Base-by-base conservation (phyloP, 169 alveolate genomes). In the Theileria orientalis region DNA sequence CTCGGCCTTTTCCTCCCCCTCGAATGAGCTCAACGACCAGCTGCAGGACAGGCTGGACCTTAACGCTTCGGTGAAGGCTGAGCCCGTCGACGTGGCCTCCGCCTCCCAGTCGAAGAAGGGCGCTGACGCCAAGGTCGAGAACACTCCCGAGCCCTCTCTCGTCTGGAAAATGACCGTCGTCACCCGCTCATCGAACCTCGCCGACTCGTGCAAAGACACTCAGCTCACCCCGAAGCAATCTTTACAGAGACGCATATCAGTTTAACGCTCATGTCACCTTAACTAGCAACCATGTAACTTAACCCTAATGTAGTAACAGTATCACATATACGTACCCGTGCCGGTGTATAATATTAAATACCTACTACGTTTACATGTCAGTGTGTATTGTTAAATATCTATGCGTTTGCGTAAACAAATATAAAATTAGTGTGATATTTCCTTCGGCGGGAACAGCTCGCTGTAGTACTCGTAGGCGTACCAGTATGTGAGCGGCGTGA, bases 401-500 rank as follows among this genome's bases (percentile, higher is more conserved):
- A 41, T 41, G 49, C 8, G 49, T 41, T 11, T 41, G 49, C 19
- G 54, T 49, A 49, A 49, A n/a, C n/a, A n/a, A n/a, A n/a, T n/a
- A n/a, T n/a, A 0, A 56, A 7, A 56, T 56, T 79, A 78, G 57
- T 79, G 87, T n/a, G 51, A 52, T 21, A 46, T 40, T 9, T 46
- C 30, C 30, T 76, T 41, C 3, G 57, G 35, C 0, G 83, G 87
- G 74, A 54, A 79, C 33, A 70, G 59, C 46, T 49, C 62, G 59
- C 61, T 32, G 32, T 64, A 47, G 21, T 66, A 46, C 29, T 79
- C 87, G 41, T 59, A 42, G 16, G 40, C 64, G 25, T 56, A 79
- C 87, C 87, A 79, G 30, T 70, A 25, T 9, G 69, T 52, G 61
- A 74, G 62, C 41, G 89, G 89, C 40, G 85, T 11, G 68, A 74